Percentiles rank a stretch among this genome's conserved stretches.
phyloP scores from a whole-genome alignment of 2,329 filamentous ascomycete species.

The Fusarium neocosmosporiellum region DNA sequence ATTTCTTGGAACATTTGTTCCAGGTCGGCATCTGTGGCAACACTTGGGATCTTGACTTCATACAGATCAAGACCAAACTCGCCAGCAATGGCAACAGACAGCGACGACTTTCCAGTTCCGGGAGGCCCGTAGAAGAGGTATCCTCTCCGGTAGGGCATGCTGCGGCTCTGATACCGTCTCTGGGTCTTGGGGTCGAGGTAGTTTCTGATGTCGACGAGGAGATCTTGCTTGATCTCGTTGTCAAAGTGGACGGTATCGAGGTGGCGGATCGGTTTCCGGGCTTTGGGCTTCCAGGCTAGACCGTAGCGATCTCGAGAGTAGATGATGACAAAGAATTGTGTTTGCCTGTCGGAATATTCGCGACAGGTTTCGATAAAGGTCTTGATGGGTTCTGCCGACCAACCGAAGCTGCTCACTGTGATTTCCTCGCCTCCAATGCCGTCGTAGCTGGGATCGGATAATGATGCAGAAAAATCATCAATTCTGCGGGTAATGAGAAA shows the following conservation, averaged over 20 bases:
- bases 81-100: constrained; percentile 64
- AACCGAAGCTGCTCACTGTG: constrained; percentile 61
- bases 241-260: constrained; percentile 65
- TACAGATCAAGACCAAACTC: constrained; percentile 64
- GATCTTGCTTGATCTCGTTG: constrained; percentile 56
- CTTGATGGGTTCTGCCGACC: constrained; percentile 62
- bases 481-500: constrained; percentile 58
- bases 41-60: constrained; percentile 60
- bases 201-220: constrained; percentile 62
- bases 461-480: constrained; percentile 50
- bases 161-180: constrained; percentile 71
- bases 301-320: constrained; percentile 59
- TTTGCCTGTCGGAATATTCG: constrained; percentile 59
- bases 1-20: constrained; percentile 64
- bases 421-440: constrained; percentile 60
- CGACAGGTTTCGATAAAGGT: constrained; percentile 58
- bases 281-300: constrained; percentile 60
- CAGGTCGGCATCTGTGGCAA: constrained; percentile 61
- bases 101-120: constrained; percentile 69
- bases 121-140: constrained; percentile 75
- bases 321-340: constrained; percentile 63
- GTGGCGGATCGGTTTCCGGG: constrained; percentile 60
- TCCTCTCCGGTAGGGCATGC: constrained; percentile 56
- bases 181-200: constrained; percentile 61
- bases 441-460: constrained; percentile 57